Percentiles rank a stretch among this genome's conserved stretches.
These are phyloP conservation scores for Globisporangium sylvaticum DNA, from an alignment of 352 stramenopile species.

Conservation along the genomic window DNA sequence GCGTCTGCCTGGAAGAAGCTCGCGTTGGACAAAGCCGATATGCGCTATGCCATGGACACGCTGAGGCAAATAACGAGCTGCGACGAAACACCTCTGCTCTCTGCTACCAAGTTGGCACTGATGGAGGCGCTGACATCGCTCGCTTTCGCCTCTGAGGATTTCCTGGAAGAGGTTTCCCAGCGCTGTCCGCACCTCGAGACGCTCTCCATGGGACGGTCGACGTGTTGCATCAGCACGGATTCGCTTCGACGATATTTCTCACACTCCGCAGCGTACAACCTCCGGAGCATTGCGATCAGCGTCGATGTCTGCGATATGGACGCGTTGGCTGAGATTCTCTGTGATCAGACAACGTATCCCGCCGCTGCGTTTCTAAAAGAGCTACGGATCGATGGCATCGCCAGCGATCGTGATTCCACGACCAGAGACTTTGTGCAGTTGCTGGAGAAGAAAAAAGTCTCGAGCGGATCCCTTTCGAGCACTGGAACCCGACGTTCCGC, in stretches of 20 bases:
- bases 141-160: too few relatives aligned
- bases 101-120: too few relatives aligned
- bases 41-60: too few relatives aligned
- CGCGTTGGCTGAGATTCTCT: background rate
- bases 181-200: too few relatives aligned
- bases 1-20: too few relatives aligned
- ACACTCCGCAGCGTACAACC: background rate
- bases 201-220: too few relatives aligned
- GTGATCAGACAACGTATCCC: background rate
- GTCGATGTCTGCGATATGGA: background rate
- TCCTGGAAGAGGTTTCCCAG: too few relatives aligned
- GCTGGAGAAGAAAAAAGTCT: background rate
- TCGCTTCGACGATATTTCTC: background rate
- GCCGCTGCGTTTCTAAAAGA: background rate
- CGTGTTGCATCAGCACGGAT: too few relatives aligned
- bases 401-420: background rate
- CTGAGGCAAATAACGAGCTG: too few relatives aligned
- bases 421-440: background rate
- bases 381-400: background rate
- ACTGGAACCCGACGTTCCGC: background rate
- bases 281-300: background rate
- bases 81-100: too few relatives aligned
- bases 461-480: background rate
- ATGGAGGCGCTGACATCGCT: too few relatives aligned
- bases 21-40: background rate